Evolutionary conservation across 176 grass and related monocot genomes (phyloP).

Genomic region (Oryza officinalis): DNA sequence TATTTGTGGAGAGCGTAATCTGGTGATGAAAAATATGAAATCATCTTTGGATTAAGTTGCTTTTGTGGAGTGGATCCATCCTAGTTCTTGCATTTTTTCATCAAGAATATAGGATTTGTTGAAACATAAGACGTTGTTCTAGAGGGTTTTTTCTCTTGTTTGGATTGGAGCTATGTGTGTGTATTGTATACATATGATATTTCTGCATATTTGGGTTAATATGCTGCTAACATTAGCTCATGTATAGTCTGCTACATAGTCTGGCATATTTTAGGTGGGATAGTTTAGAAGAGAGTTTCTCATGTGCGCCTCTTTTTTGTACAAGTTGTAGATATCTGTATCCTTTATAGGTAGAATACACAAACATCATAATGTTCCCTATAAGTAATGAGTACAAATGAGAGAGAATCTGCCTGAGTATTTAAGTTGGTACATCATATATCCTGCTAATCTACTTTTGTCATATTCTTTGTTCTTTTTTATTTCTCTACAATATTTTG

Average conservation of each 20-base stretch:
- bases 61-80: neutral
- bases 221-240: neutral
- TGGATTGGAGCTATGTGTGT: neutral
- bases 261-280: neutral
- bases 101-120: conserved; percentile 15
- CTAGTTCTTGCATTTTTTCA: conserved; percentile 28
- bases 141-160: neutral
- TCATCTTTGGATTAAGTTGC: conserved; percentile 26
- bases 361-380: conserved; percentile 12
- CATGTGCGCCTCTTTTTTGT: conserved; percentile 13
- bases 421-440: conserved; percentile 26
- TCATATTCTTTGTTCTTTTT: neutral
- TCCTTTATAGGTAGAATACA: neutral
- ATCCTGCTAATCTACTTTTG: neutral
- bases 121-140: conserved; percentile 18
- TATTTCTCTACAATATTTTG: neutral
- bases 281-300: conserved; percentile 17
- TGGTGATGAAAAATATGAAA: neutral
- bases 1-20: neutral
- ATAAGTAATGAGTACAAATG: conserved; percentile 19
- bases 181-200: neutral
- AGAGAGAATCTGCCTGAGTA: neutral
- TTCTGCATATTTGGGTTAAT: conserved; percentile 23
- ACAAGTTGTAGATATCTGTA: neutral
- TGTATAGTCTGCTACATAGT: conserved; percentile 18